These are phyloP conservation scores for Simplicillium sp. DNA, from an alignment of 2,329 filamentous ascomycete species.

Conservation along the genomic window DNA sequence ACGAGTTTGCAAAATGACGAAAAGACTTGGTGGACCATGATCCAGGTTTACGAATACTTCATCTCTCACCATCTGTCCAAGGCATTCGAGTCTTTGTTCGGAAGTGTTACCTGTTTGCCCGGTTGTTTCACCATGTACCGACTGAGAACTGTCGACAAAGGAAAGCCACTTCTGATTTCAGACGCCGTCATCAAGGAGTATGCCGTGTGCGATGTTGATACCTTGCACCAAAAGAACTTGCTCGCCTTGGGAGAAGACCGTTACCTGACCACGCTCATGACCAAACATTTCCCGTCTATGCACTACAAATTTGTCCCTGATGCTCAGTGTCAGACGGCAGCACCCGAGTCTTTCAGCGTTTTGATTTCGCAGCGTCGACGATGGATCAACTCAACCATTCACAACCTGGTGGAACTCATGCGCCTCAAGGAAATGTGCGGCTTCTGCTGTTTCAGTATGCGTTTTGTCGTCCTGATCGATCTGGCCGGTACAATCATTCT, in stretches of 20 bases:
- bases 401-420: conserved; percentile 88
- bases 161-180: conserved; percentile 87
- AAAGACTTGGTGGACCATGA: conserved; percentile 97
- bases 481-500: conserved; percentile 87
- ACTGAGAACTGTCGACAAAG: conserved; percentile 84
- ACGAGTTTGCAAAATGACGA: conserved; percentile 95
- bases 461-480: conserved; percentile 92
- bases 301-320: conserved; percentile 93
- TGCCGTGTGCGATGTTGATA: conserved; percentile 81
- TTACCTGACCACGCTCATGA: conserved; percentile 95
- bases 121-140: conserved; percentile 99
- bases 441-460: conserved; percentile 98
- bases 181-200: conserved; percentile 85
- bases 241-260: conserved; percentile 93
- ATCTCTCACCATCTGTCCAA: conserved; percentile 97
- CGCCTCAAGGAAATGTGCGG: conserved; percentile 90
- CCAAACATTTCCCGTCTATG: conserved; percentile 92
- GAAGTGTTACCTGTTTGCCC: conserved; percentile 95
- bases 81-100: conserved; percentile 95
- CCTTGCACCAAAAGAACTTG: conserved; percentile 93
- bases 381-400: conserved; percentile 99
- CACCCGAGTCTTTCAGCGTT: conserved; percentile 89
- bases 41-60: conserved; percentile 99
- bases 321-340: conserved; percentile 87
- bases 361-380: conserved; percentile 94